Percentiles rank a stretch among this genome's conserved stretches.
phyloP scores from a whole-genome alignment of 352 stramenopile species.

The Phytopythium boreale region DNA sequence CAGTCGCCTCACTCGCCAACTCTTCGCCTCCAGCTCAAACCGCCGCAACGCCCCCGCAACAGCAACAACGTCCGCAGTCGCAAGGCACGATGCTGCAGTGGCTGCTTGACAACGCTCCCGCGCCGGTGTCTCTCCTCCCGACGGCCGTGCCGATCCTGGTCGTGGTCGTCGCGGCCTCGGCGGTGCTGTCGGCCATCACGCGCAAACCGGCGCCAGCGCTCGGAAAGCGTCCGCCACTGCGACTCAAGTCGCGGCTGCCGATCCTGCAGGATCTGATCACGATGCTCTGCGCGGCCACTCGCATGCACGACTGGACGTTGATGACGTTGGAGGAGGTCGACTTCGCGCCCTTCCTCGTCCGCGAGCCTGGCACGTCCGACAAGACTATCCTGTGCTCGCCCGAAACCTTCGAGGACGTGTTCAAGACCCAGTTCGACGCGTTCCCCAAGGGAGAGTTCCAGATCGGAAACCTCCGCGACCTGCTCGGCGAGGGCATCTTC shows the following conservation, averaged over 20 bases:
- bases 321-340: constrained; percentile 22
- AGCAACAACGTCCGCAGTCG: no score
- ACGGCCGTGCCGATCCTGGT: neutral
- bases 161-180: neutral
- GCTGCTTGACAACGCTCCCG: neutral
- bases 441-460: constrained; percentile 58
- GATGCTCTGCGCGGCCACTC: constrained; percentile 1
- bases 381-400: constrained; percentile 26
- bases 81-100: neutral
- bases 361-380: constrained; percentile 22
- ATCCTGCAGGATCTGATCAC: constrained; percentile 22
- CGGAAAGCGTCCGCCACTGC: constrained; percentile 3
- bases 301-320: constrained; percentile 13
- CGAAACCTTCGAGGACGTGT: constrained; percentile 35
- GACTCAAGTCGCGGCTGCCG: constrained; percentile 18
- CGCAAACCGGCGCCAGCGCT: neutral
- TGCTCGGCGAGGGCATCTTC: constrained; percentile 74
- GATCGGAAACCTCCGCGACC: constrained; percentile 26
- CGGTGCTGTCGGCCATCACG: neutral
- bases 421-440: constrained; percentile 59
- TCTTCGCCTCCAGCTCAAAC: neutral
- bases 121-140: neutral
- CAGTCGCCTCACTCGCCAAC: neutral
- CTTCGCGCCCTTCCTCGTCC: constrained; percentile 28
- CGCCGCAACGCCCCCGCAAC: no score